Percentiles rank a stretch among this genome's conserved stretches.
Conservation (phyloP, 163 green algal genomes). For the Chlamydomonas reinhardtii region DNA sequence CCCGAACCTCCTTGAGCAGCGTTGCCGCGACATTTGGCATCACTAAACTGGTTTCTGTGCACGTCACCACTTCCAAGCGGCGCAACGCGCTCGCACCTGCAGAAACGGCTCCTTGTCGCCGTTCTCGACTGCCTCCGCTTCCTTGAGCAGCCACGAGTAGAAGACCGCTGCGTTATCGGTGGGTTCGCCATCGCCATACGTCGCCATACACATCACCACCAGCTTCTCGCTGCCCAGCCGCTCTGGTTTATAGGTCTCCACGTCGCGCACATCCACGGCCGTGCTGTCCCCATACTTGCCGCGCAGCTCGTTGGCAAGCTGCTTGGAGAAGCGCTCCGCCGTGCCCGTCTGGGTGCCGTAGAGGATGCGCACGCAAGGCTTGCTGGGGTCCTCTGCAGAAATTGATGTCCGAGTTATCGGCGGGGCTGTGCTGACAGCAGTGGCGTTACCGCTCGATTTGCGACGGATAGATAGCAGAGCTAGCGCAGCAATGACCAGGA, state of each 20-base stretch:
- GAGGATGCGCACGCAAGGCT: slow-evolving; percentile 61
- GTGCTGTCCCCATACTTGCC: slow-evolving; percentile 74
- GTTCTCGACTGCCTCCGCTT: slow-evolving; percentile 62
- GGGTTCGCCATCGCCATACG: slow-evolving; percentile 98
- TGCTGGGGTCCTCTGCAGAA: slow-evolving; percentile 37
- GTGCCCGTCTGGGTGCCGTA: slow-evolving; percentile 73
- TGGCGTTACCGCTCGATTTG: neutral
- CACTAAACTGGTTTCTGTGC: too few species aligned
- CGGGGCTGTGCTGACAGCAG: neutral
- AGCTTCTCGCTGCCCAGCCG: slow-evolving; percentile 74
- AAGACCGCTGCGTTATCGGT: slow-evolving; percentile 95
- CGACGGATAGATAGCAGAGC: slow-evolving; percentile 32
- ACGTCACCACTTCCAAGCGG: too few species aligned
- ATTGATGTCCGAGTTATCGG: neutral
- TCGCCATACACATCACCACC: slow-evolving; percentile 90
- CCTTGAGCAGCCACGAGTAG: slow-evolving; percentile 84
- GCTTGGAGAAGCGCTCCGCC: slow-evolving; percentile 95
- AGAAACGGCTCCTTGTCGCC: slow-evolving; percentile 59
- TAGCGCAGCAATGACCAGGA: slow-evolving; percentile 2
- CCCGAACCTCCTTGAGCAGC: too few species aligned
- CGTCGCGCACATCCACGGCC: slow-evolving; percentile 65
- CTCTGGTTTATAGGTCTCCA: slow-evolving; percentile 82
- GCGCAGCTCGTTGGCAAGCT: slow-evolving; percentile 82
- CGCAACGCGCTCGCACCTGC: slow-evolving; percentile 28
- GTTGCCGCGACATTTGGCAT: too few species aligned